These are phyloP conservation scores for Camillea tinctor DNA, from an alignment of 2,329 filamentous ascomycete genomes.

Conservation along the genomic window DNA sequence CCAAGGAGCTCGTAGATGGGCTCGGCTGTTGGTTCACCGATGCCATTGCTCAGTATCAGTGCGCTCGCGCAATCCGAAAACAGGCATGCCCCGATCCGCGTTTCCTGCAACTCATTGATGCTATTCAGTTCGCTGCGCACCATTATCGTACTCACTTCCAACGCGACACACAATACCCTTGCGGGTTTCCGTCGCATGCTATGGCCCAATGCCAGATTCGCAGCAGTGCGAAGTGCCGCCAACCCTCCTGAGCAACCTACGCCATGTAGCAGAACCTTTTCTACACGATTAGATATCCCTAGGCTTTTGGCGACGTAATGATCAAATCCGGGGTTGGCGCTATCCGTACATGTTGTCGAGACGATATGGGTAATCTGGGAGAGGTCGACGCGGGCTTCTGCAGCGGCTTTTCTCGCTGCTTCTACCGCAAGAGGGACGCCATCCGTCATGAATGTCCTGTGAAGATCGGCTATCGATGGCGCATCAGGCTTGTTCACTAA, in stretches of 20 bases:
- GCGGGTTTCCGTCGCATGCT: constrained; percentile 58
- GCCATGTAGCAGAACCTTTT: constrained; percentile 65
- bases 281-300: constrained; percentile 55
- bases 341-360: constrained; percentile 67
- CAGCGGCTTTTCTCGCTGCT: constrained; percentile 54
- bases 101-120: constrained; percentile 56
- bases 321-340: constrained; percentile 67
- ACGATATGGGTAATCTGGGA: constrained; percentile 64
- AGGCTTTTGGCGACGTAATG: constrained; percentile 61
- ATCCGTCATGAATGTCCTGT: constrained; percentile 53
- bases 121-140: constrained; percentile 65
- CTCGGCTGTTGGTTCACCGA: constrained; percentile 45
- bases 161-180: constrained; percentile 62
- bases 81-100: constrained; percentile 63
- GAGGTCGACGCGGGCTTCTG: constrained; percentile 51
- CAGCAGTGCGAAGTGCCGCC: constrained; percentile 60
- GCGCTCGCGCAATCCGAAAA: constrained; percentile 73
- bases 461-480: constrained; percentile 56
- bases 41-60: constrained; percentile 61
- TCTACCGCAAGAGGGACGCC: constrained; percentile 57
- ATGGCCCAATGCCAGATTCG: constrained; percentile 64
- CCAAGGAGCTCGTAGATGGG: constrained; percentile 61
- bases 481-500: constrained; percentile 54
- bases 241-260: constrained; percentile 66
- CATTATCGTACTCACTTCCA: constrained; percentile 61